Evolutionary conservation across 257 asterid genomes (phyloP), one percentile per base, ranked within the genome.

Genomic region (Solanum sparsipilum): DNA sequence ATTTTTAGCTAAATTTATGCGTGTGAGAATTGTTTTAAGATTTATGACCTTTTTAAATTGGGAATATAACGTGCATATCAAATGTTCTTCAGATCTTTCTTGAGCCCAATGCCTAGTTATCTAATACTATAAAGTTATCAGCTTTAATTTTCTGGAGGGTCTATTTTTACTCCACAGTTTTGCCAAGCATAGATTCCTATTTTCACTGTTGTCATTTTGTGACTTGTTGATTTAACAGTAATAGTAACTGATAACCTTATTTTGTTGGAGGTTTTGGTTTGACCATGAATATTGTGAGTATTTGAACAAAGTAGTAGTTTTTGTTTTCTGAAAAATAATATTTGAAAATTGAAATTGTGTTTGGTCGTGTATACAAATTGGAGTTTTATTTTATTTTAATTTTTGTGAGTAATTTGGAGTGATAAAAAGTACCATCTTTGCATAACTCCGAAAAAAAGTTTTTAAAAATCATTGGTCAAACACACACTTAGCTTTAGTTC

Each of bases 51-150:
- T 38, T 6, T 11, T 75, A 12, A 15, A 67, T 29, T 71, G 39
- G 76, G 76, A 71, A 71, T 29, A 70, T 78, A 78, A 78, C 65
- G 23, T 78, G 84, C 84, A 67, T 67, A 68, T 67, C 13, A 39
- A 16, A n/a, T 86, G 60, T 79, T 87, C 31, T 87, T 63, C 11
- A 9, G 85, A 89, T 88, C 86, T 87, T 91, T 90, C 89, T 91
- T 86, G 87, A 88, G 90, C 90, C 87, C 87, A 84, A 90, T 35
- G 88, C 87, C 87, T 41, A 68, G 34, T 79, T 38, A 85, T 39
- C 52, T 81, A 83, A 21, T 34, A 44, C 87, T 44, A 72, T 76
- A 87, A 88, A 89, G 89, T 41, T 67, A 35, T 79, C 32, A 31
- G 32, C 32, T 31, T 31, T 31, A 31, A 31, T 31, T 31, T 31